Conservation (phyloP, 1,284 basidiomycete species). For the Malassezia furfur region DNA sequence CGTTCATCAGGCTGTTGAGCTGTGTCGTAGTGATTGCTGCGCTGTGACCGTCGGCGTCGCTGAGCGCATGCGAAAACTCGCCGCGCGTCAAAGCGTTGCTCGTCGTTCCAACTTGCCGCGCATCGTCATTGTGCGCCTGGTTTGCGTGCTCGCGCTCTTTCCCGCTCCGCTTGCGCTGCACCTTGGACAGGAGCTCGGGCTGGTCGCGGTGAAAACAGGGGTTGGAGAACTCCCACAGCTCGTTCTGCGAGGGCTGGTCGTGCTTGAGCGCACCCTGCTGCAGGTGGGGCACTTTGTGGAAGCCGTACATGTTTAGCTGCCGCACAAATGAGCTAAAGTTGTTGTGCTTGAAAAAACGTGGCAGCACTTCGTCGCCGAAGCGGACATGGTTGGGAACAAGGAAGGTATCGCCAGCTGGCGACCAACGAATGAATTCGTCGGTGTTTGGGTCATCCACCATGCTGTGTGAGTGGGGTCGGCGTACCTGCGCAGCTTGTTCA, state of each 20-base stretch:
- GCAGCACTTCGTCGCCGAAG: slow-evolving; percentile 66
- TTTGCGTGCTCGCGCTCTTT: slow-evolving; percentile 45
- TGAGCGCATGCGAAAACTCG: neutral
- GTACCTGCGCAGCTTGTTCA: slow-evolving; percentile 76
- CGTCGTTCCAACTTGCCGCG: neutral
- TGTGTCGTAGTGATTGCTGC: slow-evolving; percentile 22
- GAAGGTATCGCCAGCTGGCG: slow-evolving; percentile 77
- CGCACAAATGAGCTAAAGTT: slow-evolving; percentile 81
- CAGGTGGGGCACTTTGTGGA: slow-evolving; percentile 60
- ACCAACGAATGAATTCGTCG: slow-evolving; percentile 78
- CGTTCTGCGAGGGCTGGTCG: slow-evolving; percentile 56
- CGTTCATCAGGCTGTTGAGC: slow-evolving; percentile 57
- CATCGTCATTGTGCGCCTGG: neutral
- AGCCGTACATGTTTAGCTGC: slow-evolving; percentile 67
- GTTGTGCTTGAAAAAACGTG: slow-evolving; percentile 49
- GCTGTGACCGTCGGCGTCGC: slow-evolving; percentile 15
- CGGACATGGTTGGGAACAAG: slow-evolving; percentile 87
- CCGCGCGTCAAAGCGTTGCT: slow-evolving; percentile 29
- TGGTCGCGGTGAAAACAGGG: slow-evolving; percentile 79
- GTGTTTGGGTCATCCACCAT: slow-evolving; percentile 82
- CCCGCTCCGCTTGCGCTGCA: slow-evolving; percentile 58
- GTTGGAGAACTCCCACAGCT: slow-evolving; percentile 89
- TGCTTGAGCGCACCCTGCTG: slow-evolving; percentile 76
- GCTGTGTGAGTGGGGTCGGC: slow-evolving; percentile 53
- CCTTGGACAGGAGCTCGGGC: slow-evolving; percentile 78